Conservation (phyloP, 2,329 filamentous ascomycete genomes). For the Macrophomina phaseolina region DNA sequence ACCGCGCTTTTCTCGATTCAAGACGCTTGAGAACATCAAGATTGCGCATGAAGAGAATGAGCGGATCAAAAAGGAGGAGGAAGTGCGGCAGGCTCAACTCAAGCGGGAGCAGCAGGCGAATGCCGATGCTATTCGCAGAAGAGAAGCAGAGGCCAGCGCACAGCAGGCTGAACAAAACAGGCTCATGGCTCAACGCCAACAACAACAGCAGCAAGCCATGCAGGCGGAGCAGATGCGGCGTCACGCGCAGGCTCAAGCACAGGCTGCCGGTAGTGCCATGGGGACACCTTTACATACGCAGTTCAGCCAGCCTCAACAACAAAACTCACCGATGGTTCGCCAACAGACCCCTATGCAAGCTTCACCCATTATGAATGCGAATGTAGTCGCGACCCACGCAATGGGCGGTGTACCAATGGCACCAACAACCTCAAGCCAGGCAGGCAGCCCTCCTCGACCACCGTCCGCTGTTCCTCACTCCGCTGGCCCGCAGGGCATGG, state of each 20-base stretch:
- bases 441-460: constrained; percentile 45
- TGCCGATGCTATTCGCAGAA: constrained; percentile 29
- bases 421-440: constrained; percentile 44
- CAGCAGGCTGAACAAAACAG: constrained; percentile 34
- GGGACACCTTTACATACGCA: constrained; percentile 35
- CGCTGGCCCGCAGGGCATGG: constrained; percentile 37
- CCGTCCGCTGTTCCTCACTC: constrained; percentile 47
- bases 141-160: constrained; percentile 23
- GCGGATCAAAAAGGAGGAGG: constrained; percentile 53
- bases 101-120: constrained; percentile 34
- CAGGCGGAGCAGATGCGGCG: constrained; percentile 25
- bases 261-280: constrained; percentile 31
- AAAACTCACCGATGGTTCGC: constrained; percentile 66
- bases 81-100: constrained; percentile 57
- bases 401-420: constrained; percentile 55
- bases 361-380: constrained; percentile 49
- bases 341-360: constrained; percentile 55
- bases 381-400: constrained; percentile 37
- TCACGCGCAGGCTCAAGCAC: constrained; percentile 41
- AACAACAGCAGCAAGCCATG: constrained; percentile 31
- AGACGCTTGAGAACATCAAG: constrained; percentile 85
- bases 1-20: constrained; percentile 87
- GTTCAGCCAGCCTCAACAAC: constrained; percentile 61
- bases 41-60: constrained; percentile 76
- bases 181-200: constrained; percentile 28